These are phyloP conservation scores for Xylariaceae sp. DNA, from an alignment of 2,329 filamentous ascomycete species.

Conservation along the genomic window DNA sequence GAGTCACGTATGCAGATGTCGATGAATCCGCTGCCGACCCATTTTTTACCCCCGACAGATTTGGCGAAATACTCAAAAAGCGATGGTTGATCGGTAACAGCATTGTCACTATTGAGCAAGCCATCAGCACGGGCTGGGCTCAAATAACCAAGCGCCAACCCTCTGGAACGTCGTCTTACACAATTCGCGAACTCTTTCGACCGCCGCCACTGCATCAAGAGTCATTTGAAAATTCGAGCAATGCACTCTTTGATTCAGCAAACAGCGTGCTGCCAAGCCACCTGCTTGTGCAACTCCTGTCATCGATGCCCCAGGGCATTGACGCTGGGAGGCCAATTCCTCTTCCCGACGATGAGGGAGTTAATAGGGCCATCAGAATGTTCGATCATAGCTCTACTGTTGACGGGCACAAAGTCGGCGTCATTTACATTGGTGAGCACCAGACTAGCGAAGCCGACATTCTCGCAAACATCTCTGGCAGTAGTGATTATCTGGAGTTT, in stretches of 20 bases:
- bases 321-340: conserved; percentile 66
- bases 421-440: conserved; percentile 86
- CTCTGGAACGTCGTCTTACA: conserved; percentile 60
- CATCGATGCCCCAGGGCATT: conserved; percentile 54
- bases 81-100: conserved; percentile 71
- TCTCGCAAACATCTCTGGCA: conserved; percentile 79
- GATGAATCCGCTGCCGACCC: conserved; percentile 69
- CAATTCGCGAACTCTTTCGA: conserved; percentile 55
- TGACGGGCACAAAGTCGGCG: conserved; percentile 91
- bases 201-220: conserved; percentile 55
- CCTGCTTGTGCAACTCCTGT: conserved; percentile 64
- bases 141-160: conserved; percentile 69
- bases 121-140: conserved; percentile 61
- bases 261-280: conserved; percentile 69
- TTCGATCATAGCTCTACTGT: conserved; percentile 89
- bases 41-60: conserved; percentile 59
- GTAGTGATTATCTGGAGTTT: conserved; percentile 82
- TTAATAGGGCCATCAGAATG: conserved; percentile 67
- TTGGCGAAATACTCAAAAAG: conserved; percentile 63
- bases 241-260: conserved; percentile 47
- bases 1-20: conserved; percentile 79
- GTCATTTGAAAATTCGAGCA: conserved; percentile 43
- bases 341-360: conserved; percentile 65
- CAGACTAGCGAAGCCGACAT: conserved; percentile 83
- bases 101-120: conserved; percentile 70